phyloP scores from a whole-genome alignment of 139 green algal genomes.

The Asterochloris sp. region DNA sequence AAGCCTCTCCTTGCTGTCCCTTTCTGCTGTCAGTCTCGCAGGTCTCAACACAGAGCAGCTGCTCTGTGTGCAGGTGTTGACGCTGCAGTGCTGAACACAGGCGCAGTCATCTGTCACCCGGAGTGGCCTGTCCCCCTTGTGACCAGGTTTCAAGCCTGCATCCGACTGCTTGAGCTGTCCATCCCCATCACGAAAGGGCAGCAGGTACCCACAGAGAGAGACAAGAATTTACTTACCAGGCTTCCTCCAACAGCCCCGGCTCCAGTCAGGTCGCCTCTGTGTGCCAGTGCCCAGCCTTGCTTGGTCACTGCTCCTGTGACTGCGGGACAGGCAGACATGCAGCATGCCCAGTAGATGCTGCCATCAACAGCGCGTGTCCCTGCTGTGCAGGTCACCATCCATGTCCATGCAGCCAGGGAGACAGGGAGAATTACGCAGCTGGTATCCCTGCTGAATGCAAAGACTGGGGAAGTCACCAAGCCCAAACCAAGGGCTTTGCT shows the following conservation, averaged over 20 bases:
- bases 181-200: constrained; percentile 77
- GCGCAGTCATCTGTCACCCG: constrained; percentile 53
- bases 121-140: constrained; percentile 73
- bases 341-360: neutral
- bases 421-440: constrained; percentile 61
- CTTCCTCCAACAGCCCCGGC: neutral
- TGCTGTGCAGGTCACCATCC: constrained; percentile 52
- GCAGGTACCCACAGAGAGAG: constrained; percentile 24
- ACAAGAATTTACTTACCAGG: neutral
- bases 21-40: neutral
- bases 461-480: constrained; percentile 65
- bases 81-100: neutral
- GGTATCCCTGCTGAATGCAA: constrained; percentile 65
- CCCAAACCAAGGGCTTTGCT: constrained; percentile 57
- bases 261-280: too few species aligned
- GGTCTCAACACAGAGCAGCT: constrained; percentile 70
- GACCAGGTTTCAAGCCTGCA: constrained; percentile 49
- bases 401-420: constrained; percentile 72
- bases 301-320: neutral
- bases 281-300: neutral
- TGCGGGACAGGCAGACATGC: too few species aligned
- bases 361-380: neutral
- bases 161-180: constrained; percentile 78
- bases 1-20: neutral
- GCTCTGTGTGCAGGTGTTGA: constrained; percentile 49